These are phyloP conservation scores for Calocera cornea DNA, from an alignment of 768 basidiomycete genomes.

Conservation along the genomic window DNA sequence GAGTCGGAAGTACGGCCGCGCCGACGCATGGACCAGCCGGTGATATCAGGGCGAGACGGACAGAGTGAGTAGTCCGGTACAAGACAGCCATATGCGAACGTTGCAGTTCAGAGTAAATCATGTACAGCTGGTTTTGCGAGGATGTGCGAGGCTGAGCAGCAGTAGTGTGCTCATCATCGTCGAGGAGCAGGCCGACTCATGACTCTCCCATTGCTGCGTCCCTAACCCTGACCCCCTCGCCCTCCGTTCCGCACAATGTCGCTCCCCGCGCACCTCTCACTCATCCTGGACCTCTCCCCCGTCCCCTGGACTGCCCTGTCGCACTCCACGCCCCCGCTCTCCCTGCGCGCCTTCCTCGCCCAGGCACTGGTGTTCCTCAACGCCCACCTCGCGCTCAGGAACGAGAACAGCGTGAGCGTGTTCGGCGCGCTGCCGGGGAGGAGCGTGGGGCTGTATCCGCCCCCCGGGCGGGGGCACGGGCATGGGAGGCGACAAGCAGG, in stretches of 20 bases:
- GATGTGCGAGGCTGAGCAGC: no score
- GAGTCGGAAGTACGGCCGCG: no score
- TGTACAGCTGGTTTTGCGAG: no score
- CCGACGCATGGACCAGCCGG: no score
- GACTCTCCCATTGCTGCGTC: no score
- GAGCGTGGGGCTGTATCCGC: slow-evolving; percentile 37
- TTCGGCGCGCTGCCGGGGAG: slow-evolving; percentile 78
- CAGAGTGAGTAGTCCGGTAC: no score
- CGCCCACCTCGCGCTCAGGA: slow-evolving; percentile 75
- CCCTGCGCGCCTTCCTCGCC: slow-evolving; percentile 61
- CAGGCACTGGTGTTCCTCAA: slow-evolving; percentile 86
- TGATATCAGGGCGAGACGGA: no score
- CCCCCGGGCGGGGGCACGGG: background rate
- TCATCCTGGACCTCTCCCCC: slow-evolving; percentile 76
- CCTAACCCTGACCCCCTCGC: no score
- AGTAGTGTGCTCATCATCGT: no score
- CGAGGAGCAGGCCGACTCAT: no score
- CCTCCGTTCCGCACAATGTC: background rate
- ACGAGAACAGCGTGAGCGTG: slow-evolving; percentile 86
- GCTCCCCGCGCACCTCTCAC: slow-evolving; percentile 46
- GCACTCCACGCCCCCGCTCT: slow-evolving; percentile 37
- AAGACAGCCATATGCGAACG: no score
- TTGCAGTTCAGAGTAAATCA: no score
- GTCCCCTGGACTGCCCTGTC: slow-evolving; percentile 72
- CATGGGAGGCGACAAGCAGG: slow-evolving; percentile 1